Percentiles rank a stretch among this genome's conserved stretches.
These are phyloP conservation scores for Pythium angustatum DNA, from an alignment of 352 stramenopile species.

Conservation along the genomic window DNA sequence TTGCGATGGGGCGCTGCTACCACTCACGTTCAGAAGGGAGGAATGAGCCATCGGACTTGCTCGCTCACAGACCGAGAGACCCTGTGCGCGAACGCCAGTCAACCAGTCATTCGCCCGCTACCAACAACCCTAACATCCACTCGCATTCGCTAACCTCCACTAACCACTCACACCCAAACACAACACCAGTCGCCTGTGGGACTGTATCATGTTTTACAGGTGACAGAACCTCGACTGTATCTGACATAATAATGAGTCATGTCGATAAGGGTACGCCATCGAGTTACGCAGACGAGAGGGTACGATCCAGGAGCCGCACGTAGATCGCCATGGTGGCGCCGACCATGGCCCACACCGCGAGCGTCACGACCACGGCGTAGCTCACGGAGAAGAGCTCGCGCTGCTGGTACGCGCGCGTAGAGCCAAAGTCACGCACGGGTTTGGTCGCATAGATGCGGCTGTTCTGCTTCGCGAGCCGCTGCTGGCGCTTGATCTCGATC, in stretches of 20 bases:
- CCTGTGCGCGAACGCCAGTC: constrained; percentile 15
- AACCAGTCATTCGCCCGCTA: constrained; percentile 26
- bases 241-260: constrained; percentile 6
- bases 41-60: constrained; percentile 39
- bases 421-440: constrained; percentile 36
- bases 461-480: constrained; percentile 37
- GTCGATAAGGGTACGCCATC: not conserved
- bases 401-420: constrained; percentile 46
- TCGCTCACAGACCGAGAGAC: not conserved
- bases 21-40: constrained; percentile 75
- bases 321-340: constrained; percentile 14
- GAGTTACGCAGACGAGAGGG: constrained; percentile 1
- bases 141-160: constrained; percentile 13
- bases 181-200: too few species aligned
- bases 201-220: too few species aligned
- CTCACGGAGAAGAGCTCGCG: constrained; percentile 42
- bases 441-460: constrained; percentile 37
- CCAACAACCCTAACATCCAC: constrained; percentile 25
- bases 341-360: constrained; percentile 52
- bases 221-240: not conserved
- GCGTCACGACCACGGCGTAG: constrained; percentile 51
- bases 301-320: constrained; percentile 1
- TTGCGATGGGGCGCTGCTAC: constrained; percentile 58
- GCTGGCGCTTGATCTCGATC: constrained; percentile 38
- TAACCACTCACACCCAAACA: constrained; percentile 3